A percentile compares a stretch with the other conserved stretches of the same genome.
Evolutionary conservation across 2,329 filamentous ascomycete genomes (phyloP).

Genomic region (Metarhizium humberi): DNA sequence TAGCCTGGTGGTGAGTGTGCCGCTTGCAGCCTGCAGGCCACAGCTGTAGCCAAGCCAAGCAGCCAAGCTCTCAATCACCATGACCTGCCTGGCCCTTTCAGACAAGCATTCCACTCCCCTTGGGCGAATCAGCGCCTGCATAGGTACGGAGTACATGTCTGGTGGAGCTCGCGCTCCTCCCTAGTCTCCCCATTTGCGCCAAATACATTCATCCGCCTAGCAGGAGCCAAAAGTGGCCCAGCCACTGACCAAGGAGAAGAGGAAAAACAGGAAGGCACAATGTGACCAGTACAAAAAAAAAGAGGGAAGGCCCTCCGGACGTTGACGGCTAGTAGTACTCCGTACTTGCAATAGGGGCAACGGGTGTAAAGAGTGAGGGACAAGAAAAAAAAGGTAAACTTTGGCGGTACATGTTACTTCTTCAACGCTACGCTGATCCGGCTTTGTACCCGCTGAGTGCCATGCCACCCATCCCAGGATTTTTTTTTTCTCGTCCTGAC

Average conservation of each 20-base stretch:
- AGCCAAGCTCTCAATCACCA: not conserved
- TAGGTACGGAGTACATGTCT: not conserved
- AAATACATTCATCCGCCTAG: slow-evolving; percentile 1
- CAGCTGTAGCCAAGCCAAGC: not conserved
- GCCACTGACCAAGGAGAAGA: slow-evolving; percentile 11
- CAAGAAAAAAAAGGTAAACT: not conserved
- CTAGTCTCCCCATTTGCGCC: slow-evolving; percentile 6
- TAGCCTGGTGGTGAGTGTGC: no score
- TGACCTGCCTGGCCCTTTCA: not conserved
- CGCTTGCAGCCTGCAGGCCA: not conserved
- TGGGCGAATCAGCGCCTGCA: slow-evolving; percentile 2
- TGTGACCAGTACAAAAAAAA: not conserved
- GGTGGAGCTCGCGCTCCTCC: slow-evolving; percentile 3
- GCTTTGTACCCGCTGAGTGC: not conserved
- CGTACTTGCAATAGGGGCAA: no score
- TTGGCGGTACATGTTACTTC: not conserved
- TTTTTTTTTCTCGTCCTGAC: slow-evolving; percentile 2
- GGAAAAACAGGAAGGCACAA: slow-evolving; percentile 6
- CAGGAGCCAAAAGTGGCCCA: slow-evolving; percentile 2
- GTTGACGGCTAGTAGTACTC: no score
- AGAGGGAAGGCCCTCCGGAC: not conserved
- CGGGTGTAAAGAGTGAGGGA: not conserved
- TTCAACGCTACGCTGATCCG: not conserved
- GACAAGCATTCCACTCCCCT: not conserved
- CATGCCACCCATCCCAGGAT: not conserved